Evolutionary conservation across 441 rosid genomes (phyloP), one percentile per base, ranked within the genome.

Genomic region (Croton setiger): DNA sequence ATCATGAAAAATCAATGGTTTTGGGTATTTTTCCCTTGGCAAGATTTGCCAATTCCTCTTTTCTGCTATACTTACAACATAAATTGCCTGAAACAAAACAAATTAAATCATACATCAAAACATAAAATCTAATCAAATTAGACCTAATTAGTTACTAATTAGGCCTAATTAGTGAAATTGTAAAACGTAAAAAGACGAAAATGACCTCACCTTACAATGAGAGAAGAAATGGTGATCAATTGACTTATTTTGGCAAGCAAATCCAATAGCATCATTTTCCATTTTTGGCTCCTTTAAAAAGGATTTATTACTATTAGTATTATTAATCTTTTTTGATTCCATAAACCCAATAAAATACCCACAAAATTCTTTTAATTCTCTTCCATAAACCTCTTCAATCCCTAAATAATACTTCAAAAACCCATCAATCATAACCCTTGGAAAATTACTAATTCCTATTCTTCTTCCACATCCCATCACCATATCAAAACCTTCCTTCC

Each of bases 1-100:
- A 45, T 93, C 98, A 39, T 89, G 98, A 67, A 91, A 93, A 33
- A 93, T 80, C 14, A 93, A 66, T 41, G 94, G 96, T 60, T 83
- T 88, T 52, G 96, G 91, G 70, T 87, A 88, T 69, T 85, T 90
- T 67, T 81, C 81, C 73, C 88, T 88, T 27, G 94, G 82, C 52
- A 85, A 84, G 7, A 56, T 37, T 35, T 69, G 55, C 80, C 80
- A 72, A 9, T 15, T 78, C 35, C 68, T 67, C 73, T 76, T 81
- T 67, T 81, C 85, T 15, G 76, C 81, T 73, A 72, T 70, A 59
- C 41, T 81, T 37, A 79, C 74, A 64, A 68, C 43, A 68, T 74
- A 64, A 69, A 68, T 61, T n/a, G 39, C 85, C 86, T 81, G 80
- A 9, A 10, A 5, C 51, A 45, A 36, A 0, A 21, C 2, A 60